Evolutionary conservation across 164 flowering plant species (phyloP).

Genomic region (Liriodendron chinense): DNA sequence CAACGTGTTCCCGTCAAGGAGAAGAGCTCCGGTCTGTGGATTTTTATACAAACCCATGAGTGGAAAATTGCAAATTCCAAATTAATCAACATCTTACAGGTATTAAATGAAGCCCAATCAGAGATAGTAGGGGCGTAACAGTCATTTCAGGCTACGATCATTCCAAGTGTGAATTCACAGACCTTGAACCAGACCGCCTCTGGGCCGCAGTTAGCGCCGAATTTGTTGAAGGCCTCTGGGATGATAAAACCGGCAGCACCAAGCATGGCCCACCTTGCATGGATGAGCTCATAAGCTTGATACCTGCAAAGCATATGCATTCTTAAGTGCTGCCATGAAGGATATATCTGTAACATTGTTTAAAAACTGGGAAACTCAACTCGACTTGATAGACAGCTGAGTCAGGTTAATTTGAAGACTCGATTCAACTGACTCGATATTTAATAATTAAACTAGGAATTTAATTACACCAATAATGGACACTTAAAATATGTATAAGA

Average conservation of each 20-base stretch:
- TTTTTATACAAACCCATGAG: not conserved
- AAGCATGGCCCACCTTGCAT: conserved; percentile 97
- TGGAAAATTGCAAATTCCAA: not conserved
- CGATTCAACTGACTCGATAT: no score
- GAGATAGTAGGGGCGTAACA: not conserved
- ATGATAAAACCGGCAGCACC: conserved; percentile 97
- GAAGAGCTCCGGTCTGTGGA: conserved; percentile 93
- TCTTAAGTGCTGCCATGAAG: not conserved
- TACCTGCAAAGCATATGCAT: conserved; percentile 45
- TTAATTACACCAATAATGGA: no score
- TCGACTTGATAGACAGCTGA: no score
- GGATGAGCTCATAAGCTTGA: conserved; percentile 86
- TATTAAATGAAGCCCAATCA: not conserved
- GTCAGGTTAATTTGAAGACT: no score
- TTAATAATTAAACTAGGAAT: no score
- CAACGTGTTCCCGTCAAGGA: conserved; percentile 96
- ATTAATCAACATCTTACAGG: not conserved
- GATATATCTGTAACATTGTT: no score
- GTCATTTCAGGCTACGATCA: not conserved
- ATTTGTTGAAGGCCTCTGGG: conserved; percentile 99
- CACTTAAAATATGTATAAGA: no score
- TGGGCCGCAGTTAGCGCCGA: conserved; percentile 95
- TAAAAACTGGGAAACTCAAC: no score
- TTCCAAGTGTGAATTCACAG: not conserved
- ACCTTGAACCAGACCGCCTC: conserved; percentile 99